phyloP scores from a whole-genome alignment of 371 early-diverging fungal species.

The Dinochytrium kinnereticum region DNA sequence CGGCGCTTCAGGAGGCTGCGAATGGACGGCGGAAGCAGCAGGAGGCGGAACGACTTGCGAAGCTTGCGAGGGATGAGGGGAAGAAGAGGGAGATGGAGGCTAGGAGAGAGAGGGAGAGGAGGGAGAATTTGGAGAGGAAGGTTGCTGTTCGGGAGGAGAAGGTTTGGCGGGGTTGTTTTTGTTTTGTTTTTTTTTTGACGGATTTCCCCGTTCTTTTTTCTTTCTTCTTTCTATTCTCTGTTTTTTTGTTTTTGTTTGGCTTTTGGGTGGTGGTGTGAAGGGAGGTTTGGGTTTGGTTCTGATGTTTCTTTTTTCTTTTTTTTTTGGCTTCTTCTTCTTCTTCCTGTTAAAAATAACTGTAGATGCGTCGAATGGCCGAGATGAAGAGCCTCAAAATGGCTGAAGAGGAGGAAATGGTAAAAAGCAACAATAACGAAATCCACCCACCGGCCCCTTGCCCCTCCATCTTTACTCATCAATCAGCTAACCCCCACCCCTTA shows the following conservation, averaged over 20 bases:
- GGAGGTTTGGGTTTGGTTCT: not conserved
- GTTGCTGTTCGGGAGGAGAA: slow-evolving; percentile 30
- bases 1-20: slow-evolving; percentile 38
- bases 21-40: slow-evolving; percentile 26
- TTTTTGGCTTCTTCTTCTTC: not conserved
- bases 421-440: too few relatives aligned
- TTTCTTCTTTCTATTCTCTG: not conserved
- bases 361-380: slow-evolving; percentile 22
- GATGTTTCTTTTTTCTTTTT: not conserved
- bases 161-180: slow-evolving; percentile 24
- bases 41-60: slow-evolving; percentile 33
- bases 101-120: slow-evolving; percentile 26
- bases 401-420: slow-evolving; percentile 23
- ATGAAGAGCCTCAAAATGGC: slow-evolving; percentile 24
- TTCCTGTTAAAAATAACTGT: too few relatives aligned
- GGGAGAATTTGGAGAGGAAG: slow-evolving; percentile 20
- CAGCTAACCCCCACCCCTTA: not conserved
- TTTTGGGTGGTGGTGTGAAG: not conserved
- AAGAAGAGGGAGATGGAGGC: slow-evolving; percentile 31
- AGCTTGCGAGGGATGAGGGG: slow-evolving; percentile 32
- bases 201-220: not conserved
- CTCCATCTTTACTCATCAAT: not conserved
- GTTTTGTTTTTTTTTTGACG: not conserved
- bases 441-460: not conserved
- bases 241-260: not conserved